Evolutionary conservation across 163 green algal genomes (phyloP), one percentile per base, ranked within the genome.

Genomic region (Scenedesmus sp.): DNA sequence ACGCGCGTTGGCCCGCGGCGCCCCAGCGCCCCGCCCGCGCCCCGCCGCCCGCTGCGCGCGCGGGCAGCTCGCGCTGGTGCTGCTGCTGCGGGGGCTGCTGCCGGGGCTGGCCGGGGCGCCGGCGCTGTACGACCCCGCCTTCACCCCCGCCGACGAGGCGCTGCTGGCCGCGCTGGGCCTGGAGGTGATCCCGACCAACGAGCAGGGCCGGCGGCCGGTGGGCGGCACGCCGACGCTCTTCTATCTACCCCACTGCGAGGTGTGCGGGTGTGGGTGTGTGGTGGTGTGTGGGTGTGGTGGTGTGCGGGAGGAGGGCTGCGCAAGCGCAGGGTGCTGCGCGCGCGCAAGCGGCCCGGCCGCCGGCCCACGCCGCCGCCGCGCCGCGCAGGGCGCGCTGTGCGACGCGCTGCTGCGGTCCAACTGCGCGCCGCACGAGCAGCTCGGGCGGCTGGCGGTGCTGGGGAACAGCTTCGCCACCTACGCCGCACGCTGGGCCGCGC

Each of bases 211-310:
- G 11, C 76, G 78, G 1, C 17, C 50, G 3, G n/a, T n/a, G n/a
- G 87, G 77, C 1, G 22, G 14, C 3, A 28, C 7, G 28, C 88
- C 89, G n/a, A 93, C 91, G 0, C 77, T 96, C 39, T 96, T 95
- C 75, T 96, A 92, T 80, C 83, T 96, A 67, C 89, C 92, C 2
- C 92, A 96, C 77, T 93, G 89, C 60, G 91, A 94, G 72, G 83
- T 82, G 44, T 2, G 75, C 17, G 57, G 33, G 14, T 31, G n/a
- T n/a, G n/a, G n/a, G n/a, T n/a, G n/a, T n/a, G n/a, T n/a, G n/a
- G n/a, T n/a, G n/a, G n/a, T n/a, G 39, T 36, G 42, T 3, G 2
- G 24, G 20, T 39, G 1, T 47, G 39, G 24, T 28, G 36, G 33
- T 70, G 62, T 53, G 7, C 28, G 6, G 24, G 13, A 22, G 50